A percentile compares a stretch with the other conserved stretches of the same genome.
These are phyloP conservation scores for Rosa lucieae DNA, from an alignment of 306 rosid genomes.

Conservation along the genomic window DNA sequence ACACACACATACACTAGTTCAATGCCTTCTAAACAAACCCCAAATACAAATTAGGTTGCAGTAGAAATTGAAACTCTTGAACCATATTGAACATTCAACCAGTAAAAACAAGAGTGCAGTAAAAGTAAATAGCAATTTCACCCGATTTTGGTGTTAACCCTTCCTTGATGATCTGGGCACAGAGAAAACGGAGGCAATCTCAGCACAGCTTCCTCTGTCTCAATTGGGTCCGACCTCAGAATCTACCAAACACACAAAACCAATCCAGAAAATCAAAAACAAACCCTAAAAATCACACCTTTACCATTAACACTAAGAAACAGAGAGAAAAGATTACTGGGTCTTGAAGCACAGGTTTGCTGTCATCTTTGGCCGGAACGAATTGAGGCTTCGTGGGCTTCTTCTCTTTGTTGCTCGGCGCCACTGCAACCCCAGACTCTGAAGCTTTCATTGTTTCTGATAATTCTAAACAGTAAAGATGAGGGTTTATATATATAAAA, in stretches of 20 bases:
- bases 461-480: not conserved
- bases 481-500: not conserved
- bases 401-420: slow-evolving; percentile 24
- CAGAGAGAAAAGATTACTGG: slow-evolving; percentile 47
- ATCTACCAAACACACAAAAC: slow-evolving; percentile 43
- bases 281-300: not conserved
- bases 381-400: slow-evolving; percentile 56
- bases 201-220: slow-evolving; percentile 85
- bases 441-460: slow-evolving; percentile 42
- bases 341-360: slow-evolving; percentile 86
- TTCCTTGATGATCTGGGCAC: slow-evolving; percentile 12
- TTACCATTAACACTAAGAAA: not conserved
- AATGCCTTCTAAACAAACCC: not conserved
- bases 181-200: slow-evolving; percentile 61
- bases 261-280: not conserved
- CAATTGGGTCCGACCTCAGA: slow-evolving; percentile 80
- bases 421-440: slow-evolving; percentile 39
- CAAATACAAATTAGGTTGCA: not conserved
- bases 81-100: not conserved
- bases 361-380: slow-evolving; percentile 79
- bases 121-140: slow-evolving; percentile 4
- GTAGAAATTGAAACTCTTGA: not conserved
- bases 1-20: not conserved
- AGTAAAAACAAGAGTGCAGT: not conserved
- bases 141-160: slow-evolving; percentile 4